Conservation (phyloP, 768 basidiomycete species). For the Mycena olivaceomarginata region DNA sequence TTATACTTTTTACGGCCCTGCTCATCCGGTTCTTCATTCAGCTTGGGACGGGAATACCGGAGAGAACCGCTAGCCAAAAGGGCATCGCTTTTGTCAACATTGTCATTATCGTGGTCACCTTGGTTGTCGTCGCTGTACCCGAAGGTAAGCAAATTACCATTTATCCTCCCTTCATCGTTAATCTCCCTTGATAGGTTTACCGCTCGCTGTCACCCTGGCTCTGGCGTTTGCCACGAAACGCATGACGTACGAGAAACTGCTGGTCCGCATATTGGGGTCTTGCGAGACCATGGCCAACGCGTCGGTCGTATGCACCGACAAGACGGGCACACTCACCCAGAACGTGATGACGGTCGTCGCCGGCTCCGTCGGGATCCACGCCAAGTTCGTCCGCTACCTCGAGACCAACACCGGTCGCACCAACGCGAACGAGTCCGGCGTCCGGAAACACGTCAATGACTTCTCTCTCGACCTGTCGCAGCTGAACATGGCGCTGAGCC, state of each 20-base stretch:
- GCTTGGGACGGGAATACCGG: conserved; percentile 76
- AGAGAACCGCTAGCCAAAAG: conserved; percentile 82
- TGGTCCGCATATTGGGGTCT: conserved; percentile 96
- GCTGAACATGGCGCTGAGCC: conserved; percentile 79
- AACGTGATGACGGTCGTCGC: conserved; percentile 98
- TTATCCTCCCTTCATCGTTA: conserved; percentile 15
- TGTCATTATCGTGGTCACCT: conserved; percentile 94
- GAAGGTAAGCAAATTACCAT: conserved; percentile 69
- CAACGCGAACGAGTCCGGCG: conserved; percentile 77
- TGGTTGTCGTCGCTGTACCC: conserved; percentile 90
- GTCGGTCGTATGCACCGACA: conserved; percentile 93
- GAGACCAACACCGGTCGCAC: conserved; percentile 82
- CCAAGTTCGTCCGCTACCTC: conserved; percentile 92
- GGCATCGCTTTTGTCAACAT: conserved; percentile 95
- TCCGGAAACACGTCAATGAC: conserved; percentile 75
- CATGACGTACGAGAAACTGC: conserved; percentile 96
- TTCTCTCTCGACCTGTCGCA: conserved; percentile 90
- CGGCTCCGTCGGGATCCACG: conserved; percentile 94
- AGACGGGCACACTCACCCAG: conserved; percentile 76
- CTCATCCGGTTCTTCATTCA: conserved; percentile 98
- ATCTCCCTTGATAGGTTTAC: conserved; percentile 72
- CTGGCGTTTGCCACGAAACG: conserved; percentile 98
- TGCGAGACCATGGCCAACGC: conserved; percentile 99
- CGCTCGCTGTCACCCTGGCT: conserved; percentile 96
- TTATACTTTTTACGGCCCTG: conserved; percentile 86